Evolutionary conservation across 495 filamentous ascomycete species (phyloP).

Genomic region (Lasiosphaeria miniovina): DNA sequence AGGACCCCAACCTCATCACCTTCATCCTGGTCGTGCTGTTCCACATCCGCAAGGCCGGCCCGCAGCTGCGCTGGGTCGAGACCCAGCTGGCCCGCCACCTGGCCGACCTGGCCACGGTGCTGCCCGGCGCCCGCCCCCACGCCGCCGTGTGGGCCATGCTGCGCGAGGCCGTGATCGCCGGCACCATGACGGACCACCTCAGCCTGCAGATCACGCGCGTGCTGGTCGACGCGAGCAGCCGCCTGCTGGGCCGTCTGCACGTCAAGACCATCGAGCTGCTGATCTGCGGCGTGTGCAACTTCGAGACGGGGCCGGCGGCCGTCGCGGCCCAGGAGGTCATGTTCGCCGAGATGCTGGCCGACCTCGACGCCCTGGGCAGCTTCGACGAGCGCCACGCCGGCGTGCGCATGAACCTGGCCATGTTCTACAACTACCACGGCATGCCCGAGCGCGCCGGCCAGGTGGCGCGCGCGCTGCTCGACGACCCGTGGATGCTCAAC

Average conservation of each 20-base stretch:
- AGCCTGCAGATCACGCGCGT: slow-evolving; percentile 1
- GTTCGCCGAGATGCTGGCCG: slow-evolving; percentile 2
- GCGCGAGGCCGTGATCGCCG: slow-evolving; percentile 7
- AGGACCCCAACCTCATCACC: slow-evolving; percentile 8
- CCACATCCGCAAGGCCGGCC: slow-evolving; percentile 3
- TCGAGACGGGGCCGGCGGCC: neutral
- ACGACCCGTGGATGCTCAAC: slow-evolving; percentile 3
- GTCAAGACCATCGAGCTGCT: slow-evolving; percentile 12
- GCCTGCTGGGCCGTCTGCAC: slow-evolving; percentile 7
- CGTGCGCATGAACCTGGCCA: slow-evolving; percentile 10
- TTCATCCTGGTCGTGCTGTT: slow-evolving; percentile 8
- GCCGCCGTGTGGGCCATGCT: slow-evolving; percentile 3
- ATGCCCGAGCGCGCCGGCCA: neutral
- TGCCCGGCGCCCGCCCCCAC: slow-evolving; percentile 3
- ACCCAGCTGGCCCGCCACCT: slow-evolving; percentile 9
- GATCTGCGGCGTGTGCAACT: slow-evolving; percentile 3
- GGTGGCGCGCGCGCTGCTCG: slow-evolving; percentile 3
- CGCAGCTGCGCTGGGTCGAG: slow-evolving; percentile 9
- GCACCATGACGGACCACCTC: slow-evolving; percentile 8
- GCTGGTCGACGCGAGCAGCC: neutral
- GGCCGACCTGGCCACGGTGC: slow-evolving; percentile 3
- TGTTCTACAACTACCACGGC: slow-evolving; percentile 11
- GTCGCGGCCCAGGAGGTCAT: slow-evolving; percentile 1
- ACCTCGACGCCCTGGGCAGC: slow-evolving; percentile 7
- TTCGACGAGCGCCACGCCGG: slow-evolving; percentile 17